A percentile compares a stretch with the other conserved stretches of the same genome.
Conservation (phyloP, 768 basidiomycete species). For the Tulasnella sp. region DNA sequence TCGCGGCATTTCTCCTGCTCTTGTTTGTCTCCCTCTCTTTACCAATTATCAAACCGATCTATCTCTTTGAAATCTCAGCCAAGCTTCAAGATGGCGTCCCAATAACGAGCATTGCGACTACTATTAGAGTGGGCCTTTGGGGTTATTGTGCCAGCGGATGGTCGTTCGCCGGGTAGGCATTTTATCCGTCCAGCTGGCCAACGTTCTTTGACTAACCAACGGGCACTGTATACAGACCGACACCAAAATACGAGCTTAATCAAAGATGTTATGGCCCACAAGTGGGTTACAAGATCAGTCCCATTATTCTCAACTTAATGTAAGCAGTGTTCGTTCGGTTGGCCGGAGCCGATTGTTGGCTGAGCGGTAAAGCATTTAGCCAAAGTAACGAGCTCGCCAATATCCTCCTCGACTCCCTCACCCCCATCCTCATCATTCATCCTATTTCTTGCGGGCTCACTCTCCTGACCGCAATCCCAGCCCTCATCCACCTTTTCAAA, state of each 20-base stretch:
- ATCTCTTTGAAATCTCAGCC: slow-evolving; percentile 43
- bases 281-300: slow-evolving; percentile 60
- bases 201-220: not conserved
- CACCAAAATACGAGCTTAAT: slow-evolving; percentile 13
- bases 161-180: slow-evolving; percentile 10
- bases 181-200: not conserved
- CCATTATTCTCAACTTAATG: slow-evolving; percentile 36
- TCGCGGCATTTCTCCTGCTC: slow-evolving; percentile 60
- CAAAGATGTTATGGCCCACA: slow-evolving; percentile 53
- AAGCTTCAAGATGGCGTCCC: slow-evolving; percentile 32
- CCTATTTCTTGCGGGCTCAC: slow-evolving; percentile 56
- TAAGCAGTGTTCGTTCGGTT: slow-evolving; percentile 38
- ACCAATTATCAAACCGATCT: slow-evolving; percentile 64
- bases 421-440: slow-evolving; percentile 56
- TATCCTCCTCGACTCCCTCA: slow-evolving; percentile 41
- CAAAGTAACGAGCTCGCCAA: slow-evolving; percentile 31
- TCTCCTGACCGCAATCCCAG: slow-evolving; percentile 44
- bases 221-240: not conserved
- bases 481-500: slow-evolving; percentile 50
- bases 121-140: slow-evolving; percentile 72
- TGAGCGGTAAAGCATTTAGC: not conserved
- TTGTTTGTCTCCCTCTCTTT: slow-evolving; percentile 68
- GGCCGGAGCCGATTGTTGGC: slow-evolving; percentile 20
- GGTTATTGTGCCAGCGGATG: slow-evolving; percentile 65
- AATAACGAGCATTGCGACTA: slow-evolving; percentile 47